Evolutionary conservation across 306 rosid genomes (phyloP), one percentile per base, ranked within the genome.

Genomic region (Argentina anserina): DNA sequence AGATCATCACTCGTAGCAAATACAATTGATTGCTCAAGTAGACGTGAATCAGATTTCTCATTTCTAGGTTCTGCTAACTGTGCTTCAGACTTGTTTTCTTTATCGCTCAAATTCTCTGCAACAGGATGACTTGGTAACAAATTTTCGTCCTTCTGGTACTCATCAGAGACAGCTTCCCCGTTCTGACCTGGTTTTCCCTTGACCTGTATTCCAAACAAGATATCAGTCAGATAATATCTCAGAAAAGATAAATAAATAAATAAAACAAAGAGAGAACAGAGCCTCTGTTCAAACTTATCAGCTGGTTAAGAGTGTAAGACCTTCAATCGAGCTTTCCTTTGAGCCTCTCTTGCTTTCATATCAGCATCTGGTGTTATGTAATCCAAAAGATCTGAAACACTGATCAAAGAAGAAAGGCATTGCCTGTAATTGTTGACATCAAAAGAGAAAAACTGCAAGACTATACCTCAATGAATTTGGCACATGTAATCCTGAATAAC

Each of bases 361-460:
- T 91, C 95, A 52, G 96, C 90, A 76, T 94, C 95, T 18, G 98
- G 98, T 39, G 97, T 85, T 74, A 94, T 94, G 75, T 91, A 94
- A 84, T 94, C 98, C 90, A 94, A 83, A 74, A 94, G 98, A 80
- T 94, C 98, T 47, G 98, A 94, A 72, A 94, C 98, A 76, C 98
- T 94, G 85, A 79, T 76, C 74, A 70, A 80, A 73, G 62, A 50
- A 21, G 28, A 13, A 71, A 67, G 12, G 2, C 15, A 18, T 28
- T n/a, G 2, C 7, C 23, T 33, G 34, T 14, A 33, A 23, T 58
- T 13, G 63, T 71, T 59, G 45, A 39, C 23, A 40, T 43, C 53
- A 53, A 46, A n/a, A 13, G 20, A 37, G 17, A 21, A n/a, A 52
- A 53, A 14, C 37, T 20, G 17, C 10, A 13, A 55, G 43, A 53